Conservation (phyloP, 306 rosid genomes). For the Trifolium subterraneum region DNA sequence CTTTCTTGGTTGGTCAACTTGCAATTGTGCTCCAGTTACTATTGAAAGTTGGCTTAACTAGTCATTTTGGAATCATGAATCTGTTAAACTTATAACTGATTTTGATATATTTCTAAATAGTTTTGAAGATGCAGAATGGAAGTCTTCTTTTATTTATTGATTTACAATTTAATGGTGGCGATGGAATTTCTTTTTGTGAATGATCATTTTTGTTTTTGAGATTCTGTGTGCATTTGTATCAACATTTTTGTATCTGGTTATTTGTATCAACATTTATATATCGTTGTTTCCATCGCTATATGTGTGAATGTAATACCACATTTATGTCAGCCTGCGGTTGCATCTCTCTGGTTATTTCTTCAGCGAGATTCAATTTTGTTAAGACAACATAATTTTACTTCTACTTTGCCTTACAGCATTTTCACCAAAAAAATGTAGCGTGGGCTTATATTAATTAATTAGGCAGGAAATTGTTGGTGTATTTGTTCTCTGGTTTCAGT, state of each 20-base stretch:
- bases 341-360: constrained; percentile 26
- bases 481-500: constrained; percentile 18
- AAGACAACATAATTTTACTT: neutral
- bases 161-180: constrained; percentile 17
- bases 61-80: constrained; percentile 31
- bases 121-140: constrained; percentile 30
- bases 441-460: neutral
- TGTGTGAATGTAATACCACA: constrained; percentile 3
- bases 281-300: constrained; percentile 12
- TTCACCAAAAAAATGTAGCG: neutral
- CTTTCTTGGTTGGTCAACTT: constrained; percentile 34
- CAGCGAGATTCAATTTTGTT: constrained; percentile 14
- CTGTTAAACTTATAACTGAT: constrained; percentile 4
- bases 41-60: too few relatives aligned
- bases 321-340: neutral
- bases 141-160: constrained; percentile 12
- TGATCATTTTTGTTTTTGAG: neutral
- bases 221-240: constrained; percentile 4
- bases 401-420: constrained; percentile 30
- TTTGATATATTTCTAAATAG: constrained; percentile 25
- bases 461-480: constrained; percentile 10
- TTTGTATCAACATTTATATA: constrained; percentile 25
- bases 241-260: neutral
- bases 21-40: too few relatives aligned
- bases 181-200: neutral